Base-by-base conservation (phyloP, 148 eudicot species). In the Fagopyrum tataricum region DNA sequence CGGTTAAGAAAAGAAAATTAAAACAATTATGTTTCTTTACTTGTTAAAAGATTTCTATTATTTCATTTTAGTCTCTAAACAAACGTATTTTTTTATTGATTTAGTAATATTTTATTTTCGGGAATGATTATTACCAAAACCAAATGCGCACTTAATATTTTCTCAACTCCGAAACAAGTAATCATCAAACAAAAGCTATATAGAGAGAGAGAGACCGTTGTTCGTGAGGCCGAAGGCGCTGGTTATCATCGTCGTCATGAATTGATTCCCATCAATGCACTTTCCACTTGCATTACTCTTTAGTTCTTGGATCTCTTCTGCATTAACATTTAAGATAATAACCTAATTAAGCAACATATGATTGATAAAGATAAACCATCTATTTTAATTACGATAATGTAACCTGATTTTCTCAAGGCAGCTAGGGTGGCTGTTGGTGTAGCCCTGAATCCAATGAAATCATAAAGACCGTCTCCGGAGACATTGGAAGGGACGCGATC, bases 301-400 rank as follows among this genome's bases (percentile, higher is more conserved):
- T 39, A 74, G 24, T 74, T 86, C 96, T 76, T 80, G 85, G 70
- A 5, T 67, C 51, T 90, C 92, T 82, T 90, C 96, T 90, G 78
- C 46, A 4, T 4, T 13, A 55, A 55, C 2, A 55, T 55, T 26
- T 2, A 7, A 8, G 37, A 56, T 2, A 12, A 56, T 20, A 8
- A 8, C 9, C 31, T 21, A 8, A 56, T 56, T 2, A 21, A 18
- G 7, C 21, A 2, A 2, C 1, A 53, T 5, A 9, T 20, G 9
- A 5, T 5, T 5, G 20, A 18, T n/a, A 18, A 6, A 18, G 0
- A 17, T 6, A 13, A 17, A 2, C 21, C 18, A 46, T 46, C 49
- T 3, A 44, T 13, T 46, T 46, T 46, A 13, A 46, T 9, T 46
- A 46, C 13, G 49, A 44, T 7, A 7, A 46, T 46, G 49, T 70